A percentile compares a stretch with the other conserved stretches of the same genome.
Evolutionary conservation across 345 rosid genomes (phyloP).

Genomic region (Lumnitzera littorea): DNA sequence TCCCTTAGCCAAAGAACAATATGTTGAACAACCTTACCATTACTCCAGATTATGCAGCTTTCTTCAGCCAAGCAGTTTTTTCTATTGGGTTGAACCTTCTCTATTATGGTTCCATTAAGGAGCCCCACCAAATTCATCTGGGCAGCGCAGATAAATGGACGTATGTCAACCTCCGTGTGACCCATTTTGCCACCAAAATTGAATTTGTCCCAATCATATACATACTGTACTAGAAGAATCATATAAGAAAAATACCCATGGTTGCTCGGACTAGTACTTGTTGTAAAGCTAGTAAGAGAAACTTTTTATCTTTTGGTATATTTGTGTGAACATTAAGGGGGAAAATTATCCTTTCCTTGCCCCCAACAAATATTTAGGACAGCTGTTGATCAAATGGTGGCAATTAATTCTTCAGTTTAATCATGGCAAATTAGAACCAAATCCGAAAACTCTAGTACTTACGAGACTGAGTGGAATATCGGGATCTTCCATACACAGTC

Average conservation of each 20-base stretch:
- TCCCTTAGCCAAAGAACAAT: conserved; percentile 11
- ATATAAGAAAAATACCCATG: too few species aligned
- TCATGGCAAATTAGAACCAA: background rate
- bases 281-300: too few species aligned
- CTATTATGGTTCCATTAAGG: conserved; percentile 5
- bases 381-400: too few species aligned
- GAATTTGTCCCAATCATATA: conserved; percentile 14
- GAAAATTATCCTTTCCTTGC: too few species aligned
- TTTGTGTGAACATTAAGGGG: too few species aligned
- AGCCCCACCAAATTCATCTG: background rate
- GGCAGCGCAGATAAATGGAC: background rate
- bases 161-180: conserved; percentile 12
- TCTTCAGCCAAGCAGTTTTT: conserved; percentile 12
- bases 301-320: too few species aligned
- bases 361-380: too few species aligned
- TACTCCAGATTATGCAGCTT: conserved; percentile 11
- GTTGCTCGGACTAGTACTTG: too few species aligned
- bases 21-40: conserved; percentile 11
- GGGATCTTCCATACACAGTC: conserved; percentile 66
- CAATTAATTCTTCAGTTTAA: background rate
- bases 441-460: conserved; percentile 16
- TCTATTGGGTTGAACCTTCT: background rate
- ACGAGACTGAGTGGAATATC: conserved; percentile 55
- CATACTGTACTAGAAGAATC: conserved; percentile 1
- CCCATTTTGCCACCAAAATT: conserved; percentile 16